Percentiles rank a stretch among this genome's conserved stretches.
phyloP scores from a whole-genome alignment of 2,329 filamentous ascomycete genomes.

The Elsinoe ampelina region DNA sequence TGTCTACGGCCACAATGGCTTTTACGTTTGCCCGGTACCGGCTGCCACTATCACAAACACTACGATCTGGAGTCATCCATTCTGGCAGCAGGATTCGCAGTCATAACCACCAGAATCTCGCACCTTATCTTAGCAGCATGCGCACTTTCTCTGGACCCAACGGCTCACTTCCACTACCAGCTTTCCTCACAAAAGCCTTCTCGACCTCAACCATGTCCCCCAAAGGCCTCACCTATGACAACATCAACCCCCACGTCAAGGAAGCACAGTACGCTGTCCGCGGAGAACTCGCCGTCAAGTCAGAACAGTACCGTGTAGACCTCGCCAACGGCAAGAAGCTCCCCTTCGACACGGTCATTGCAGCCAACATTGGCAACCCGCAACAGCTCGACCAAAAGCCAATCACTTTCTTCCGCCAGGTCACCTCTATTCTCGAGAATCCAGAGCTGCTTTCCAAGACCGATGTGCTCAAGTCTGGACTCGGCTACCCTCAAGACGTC shows the following conservation, averaged over 20 bases:
- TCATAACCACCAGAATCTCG: slow-evolving; percentile 2
- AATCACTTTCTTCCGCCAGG: slow-evolving; percentile 97
- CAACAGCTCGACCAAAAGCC: slow-evolving; percentile 99
- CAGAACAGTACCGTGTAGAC: slow-evolving; percentile 76
- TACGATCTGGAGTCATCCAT: slow-evolving; percentile 4
- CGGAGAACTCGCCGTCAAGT: slow-evolving; percentile 87
- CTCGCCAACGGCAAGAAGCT: slow-evolving; percentile 41
- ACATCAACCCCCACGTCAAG: slow-evolving; percentile 85
- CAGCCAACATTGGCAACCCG: slow-evolving; percentile 97
- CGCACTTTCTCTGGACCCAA: neutral
- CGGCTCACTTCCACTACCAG: slow-evolving; percentile 4
- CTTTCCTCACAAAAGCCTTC: slow-evolving; percentile 11
- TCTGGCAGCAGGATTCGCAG: neutral
- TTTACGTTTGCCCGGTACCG: neutral
- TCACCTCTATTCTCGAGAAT: slow-evolving; percentile 87
- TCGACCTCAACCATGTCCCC: slow-evolving; percentile 12
- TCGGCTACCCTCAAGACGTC: slow-evolving; percentile 87
- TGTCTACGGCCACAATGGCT: neutral
- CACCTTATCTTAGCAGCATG: neutral
- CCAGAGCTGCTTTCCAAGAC: slow-evolving; percentile 73
- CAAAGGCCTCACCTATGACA: slow-evolving; percentile 55
- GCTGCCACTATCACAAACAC: neutral
- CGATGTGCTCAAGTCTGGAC: slow-evolving; percentile 60
- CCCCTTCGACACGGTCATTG: slow-evolving; percentile 40
- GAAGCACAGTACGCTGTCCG: slow-evolving; percentile 92